Evolutionary conservation across 257 asterid genomes (phyloP).

Genomic region (Verbascum thapsus): DNA sequence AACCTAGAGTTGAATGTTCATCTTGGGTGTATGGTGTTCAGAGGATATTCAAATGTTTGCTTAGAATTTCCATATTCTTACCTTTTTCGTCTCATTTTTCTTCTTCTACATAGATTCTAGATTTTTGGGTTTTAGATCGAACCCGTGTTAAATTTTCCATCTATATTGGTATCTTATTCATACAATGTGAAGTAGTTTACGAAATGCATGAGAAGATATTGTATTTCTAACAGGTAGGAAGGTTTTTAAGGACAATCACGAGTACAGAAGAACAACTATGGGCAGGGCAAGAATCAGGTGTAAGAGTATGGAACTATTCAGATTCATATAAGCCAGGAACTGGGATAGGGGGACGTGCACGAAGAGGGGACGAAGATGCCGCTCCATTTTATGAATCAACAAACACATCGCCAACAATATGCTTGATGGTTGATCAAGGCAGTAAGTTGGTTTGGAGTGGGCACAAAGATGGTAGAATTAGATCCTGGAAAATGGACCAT

Average conservation of each 20-base stretch:
- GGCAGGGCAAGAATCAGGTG: slow-evolving; percentile 96
- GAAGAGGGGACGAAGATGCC: slow-evolving; percentile 94
- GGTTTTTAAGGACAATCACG: slow-evolving; percentile 72
- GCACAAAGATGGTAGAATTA: slow-evolving; percentile 88
- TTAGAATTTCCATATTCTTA: neutral
- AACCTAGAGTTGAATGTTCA: too few relatives aligned
- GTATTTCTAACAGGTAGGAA: slow-evolving; percentile 65
- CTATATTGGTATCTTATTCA: neutral
- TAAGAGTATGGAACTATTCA: slow-evolving; percentile 82
- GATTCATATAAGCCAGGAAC: slow-evolving; percentile 74
- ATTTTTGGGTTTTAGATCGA: neutral
- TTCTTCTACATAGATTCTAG: too few relatives aligned
- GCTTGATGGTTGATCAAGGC: slow-evolving; percentile 81
- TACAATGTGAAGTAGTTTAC: neutral
- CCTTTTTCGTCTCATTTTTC: neutral
- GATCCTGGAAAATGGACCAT: slow-evolving; percentile 89
- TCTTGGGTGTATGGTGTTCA: too few relatives aligned
- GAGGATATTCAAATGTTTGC: neutral
- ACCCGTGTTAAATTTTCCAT: slow-evolving; percentile 3
- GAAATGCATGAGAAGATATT: slow-evolving; percentile 6
- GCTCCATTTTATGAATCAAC: slow-evolving; percentile 82
- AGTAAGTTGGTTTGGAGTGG: slow-evolving; percentile 88
- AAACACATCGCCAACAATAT: slow-evolving; percentile 62
- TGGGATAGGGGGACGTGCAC: slow-evolving; percentile 63
- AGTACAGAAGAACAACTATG: slow-evolving; percentile 80